These are phyloP conservation scores for Rhizophagus clarus DNA, from an alignment of 192 early-diverging fungal genomes.

Conservation along the genomic window DNA sequence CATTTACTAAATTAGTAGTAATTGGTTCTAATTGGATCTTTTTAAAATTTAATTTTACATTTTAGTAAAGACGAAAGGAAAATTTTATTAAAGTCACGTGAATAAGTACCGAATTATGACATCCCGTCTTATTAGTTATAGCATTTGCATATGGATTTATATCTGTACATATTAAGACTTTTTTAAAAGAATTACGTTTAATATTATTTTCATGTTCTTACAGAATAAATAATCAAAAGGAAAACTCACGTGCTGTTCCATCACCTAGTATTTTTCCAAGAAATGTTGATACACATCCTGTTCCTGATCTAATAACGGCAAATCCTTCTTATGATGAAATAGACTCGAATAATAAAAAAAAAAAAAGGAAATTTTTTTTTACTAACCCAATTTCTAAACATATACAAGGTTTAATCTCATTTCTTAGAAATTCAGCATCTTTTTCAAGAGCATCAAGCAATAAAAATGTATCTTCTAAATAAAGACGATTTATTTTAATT, in stretches of 20 bases:
- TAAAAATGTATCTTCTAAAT: slow-evolving; percentile 89
- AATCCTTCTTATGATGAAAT: not conserved
- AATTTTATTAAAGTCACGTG: not conserved
- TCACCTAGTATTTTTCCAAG: slow-evolving; percentile 57
- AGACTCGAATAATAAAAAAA: not conserved
- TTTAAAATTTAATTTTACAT: not conserved
- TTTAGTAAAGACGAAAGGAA: not conserved
- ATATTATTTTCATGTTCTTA: not conserved
- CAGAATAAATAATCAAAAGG: not conserved
- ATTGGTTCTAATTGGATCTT: slow-evolving; percentile 66
- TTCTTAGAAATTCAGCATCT: slow-evolving; percentile 59
- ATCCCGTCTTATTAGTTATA: slow-evolving; percentile 69
- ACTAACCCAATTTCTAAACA: slow-evolving; percentile 86
- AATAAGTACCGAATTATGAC: slow-evolving; percentile 46
- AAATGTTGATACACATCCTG: slow-evolving; percentile 85
- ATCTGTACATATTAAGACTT: slow-evolving; percentile 73
- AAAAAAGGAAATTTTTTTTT: not conserved
- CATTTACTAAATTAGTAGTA: slow-evolving; percentile 60
- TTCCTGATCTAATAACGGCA: slow-evolving; percentile 68
- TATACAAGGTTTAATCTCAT: slow-evolving; percentile 56
- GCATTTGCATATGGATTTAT: slow-evolving; percentile 75
- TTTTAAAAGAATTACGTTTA: slow-evolving; percentile 25
- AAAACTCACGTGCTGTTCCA: slow-evolving; percentile 43
- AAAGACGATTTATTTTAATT: not conserved
- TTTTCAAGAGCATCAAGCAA: slow-evolving; percentile 90